Evolutionary conservation across 225 moss, liverwort and hornwort genomes (phyloP), one percentile per base, ranked within the genome.

Genomic region (Physcomitrellopsis africana): DNA sequence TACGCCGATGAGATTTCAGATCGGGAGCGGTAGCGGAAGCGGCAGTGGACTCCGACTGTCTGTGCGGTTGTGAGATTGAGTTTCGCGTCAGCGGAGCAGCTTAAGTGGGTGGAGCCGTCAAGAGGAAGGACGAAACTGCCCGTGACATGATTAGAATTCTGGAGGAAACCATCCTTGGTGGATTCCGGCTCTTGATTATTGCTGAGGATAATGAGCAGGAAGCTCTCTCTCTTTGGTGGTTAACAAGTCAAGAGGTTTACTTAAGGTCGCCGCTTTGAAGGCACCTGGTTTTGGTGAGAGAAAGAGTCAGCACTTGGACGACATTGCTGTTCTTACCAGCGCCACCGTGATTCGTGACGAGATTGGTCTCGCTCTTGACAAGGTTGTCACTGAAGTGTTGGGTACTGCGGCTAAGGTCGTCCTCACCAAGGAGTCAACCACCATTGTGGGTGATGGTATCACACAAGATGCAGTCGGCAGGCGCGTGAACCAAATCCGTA

Each of bases 191-290:
- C 12, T 55, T 93, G 59, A 89, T 93, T 18, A 81, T 93, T 66
- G 93, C 93, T 1, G 91, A 93, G 73, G 91, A 91, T 67, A 93
- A 91, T 67, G 93, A 93, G 76, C 93, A 93, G 80, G 93, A 93
- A 81, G 93, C 93, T 1, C 81, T 93, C 57, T 91, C 93, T 17
- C 93, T 20, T 79, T 93, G 42, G 93, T 93, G 63, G 93, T 93
- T 32, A 93, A 93, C 77, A 93, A 93, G 76, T 77, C 91, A 44
- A 89, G 93, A 67, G 93, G 93, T 11, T 81, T 91, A 51, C 77
- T 93, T 68, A 93, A 93, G 65, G 82, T 93, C 51, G 91, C 91
- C 43, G 93, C 93, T 55, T 71, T 93, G 71, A 93, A 93, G 82
- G 93, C 93, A 44, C 93, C 91, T 59, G 93, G 93, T 15, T 93